Conservation (phyloP, 768 basidiomycete species). For the Sutorius australiensis region DNA sequence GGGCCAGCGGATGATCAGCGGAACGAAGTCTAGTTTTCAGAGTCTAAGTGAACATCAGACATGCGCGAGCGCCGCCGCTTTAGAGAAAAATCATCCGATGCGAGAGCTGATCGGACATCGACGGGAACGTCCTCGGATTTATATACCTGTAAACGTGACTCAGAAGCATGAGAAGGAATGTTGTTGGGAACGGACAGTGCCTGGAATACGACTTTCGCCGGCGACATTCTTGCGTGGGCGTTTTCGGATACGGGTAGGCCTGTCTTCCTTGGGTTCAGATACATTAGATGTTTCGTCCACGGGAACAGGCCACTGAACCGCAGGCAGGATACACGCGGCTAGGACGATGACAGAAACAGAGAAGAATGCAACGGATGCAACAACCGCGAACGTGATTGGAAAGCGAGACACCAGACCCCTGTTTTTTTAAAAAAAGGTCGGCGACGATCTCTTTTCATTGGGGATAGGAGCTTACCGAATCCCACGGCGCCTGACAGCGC, state of each 20-base stretch:
- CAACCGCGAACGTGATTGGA: constrained; percentile 53
- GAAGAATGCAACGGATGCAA: constrained; percentile 45
- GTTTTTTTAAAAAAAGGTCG: neutral
- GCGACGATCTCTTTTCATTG: neutral
- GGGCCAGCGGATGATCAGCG: constrained; percentile 5
- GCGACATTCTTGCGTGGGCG: constrained; percentile 23
- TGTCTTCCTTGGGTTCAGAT: constrained; percentile 19
- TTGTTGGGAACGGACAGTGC: constrained; percentile 20
- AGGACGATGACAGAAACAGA: constrained; percentile 44
- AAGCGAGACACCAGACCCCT: constrained; percentile 72
- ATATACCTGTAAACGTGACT: constrained; percentile 20
- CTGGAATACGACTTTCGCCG: constrained; percentile 20
- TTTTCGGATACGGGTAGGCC: constrained; percentile 24
- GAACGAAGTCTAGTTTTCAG: constrained; percentile 24
- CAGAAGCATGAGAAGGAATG: neutral
- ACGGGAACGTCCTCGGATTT: constrained; percentile 28
- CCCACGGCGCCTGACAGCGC: constrained; percentile 62
- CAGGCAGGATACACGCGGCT: constrained; percentile 52
- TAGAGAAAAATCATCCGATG: constrained; percentile 32
- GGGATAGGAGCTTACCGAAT: constrained; percentile 50
- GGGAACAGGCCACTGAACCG: constrained; percentile 29
- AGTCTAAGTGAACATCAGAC: constrained; percentile 28
- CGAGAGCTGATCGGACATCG: constrained; percentile 30
- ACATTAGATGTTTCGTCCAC: constrained; percentile 10
- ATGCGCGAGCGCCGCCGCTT: constrained; percentile 46